Evolutionary conservation across 176 grass and related monocot species (phyloP).

Genomic region (Triticum urartu): DNA sequence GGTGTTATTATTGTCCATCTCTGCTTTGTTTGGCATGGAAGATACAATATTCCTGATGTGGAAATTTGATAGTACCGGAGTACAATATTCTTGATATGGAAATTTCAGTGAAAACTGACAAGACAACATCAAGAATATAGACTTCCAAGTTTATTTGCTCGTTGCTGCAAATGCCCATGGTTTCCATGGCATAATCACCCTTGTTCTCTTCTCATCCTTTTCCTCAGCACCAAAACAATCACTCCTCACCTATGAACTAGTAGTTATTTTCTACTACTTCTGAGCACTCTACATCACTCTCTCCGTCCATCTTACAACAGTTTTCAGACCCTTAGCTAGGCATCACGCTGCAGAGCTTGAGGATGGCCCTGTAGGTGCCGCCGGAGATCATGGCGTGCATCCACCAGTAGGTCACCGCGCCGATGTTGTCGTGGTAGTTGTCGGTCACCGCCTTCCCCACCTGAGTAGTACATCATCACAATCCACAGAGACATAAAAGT

Average conservation of each 20-base stretch:
- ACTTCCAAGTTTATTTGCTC: conserved; percentile 34
- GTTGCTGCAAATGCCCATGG: conserved; percentile 32
- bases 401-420: too few species aligned
- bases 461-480: too few species aligned
- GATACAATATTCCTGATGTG: neutral
- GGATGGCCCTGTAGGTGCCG: too few species aligned
- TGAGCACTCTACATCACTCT: neutral
- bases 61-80: neutral
- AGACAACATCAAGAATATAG: conserved; percentile 1
- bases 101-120: neutral
- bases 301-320: conserved; percentile 16
- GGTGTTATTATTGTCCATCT: neutral
- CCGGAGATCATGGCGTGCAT: too few species aligned
- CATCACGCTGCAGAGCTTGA: too few species aligned
- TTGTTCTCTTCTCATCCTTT: conserved; percentile 39
- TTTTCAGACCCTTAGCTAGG: neutral
- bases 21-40: neutral
- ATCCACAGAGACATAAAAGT: too few species aligned
- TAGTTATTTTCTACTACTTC: conserved; percentile 7
- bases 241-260: neutral
- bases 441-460: too few species aligned
- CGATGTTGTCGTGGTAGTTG: too few species aligned
- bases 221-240: conserved; percentile 35
- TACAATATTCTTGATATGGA: neutral
- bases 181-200: conserved; percentile 45